Percentiles rank a stretch among this genome's conserved stretches.
Conservation (phyloP, 2,329 filamentous ascomycete genomes). For the Colletotrichum neosansevieriae region DNA sequence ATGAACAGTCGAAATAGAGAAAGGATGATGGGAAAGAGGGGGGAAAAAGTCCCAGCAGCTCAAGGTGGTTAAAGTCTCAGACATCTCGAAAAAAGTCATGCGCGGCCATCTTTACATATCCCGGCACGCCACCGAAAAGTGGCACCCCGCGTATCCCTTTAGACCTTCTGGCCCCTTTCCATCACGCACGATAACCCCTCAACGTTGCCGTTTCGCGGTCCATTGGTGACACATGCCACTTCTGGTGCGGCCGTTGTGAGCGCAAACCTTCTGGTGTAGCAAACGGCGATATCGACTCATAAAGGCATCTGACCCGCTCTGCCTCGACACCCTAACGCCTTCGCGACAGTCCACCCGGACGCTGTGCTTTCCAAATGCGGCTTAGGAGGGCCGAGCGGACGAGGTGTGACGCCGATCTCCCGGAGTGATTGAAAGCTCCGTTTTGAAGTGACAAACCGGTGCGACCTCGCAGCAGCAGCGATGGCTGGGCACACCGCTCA, state of each 20-base stretch:
- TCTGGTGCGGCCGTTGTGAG: constrained; percentile 13
- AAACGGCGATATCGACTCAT: constrained; percentile 33
- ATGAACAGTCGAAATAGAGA: background rate
- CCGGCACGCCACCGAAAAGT: constrained; percentile 28
- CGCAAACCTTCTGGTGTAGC: constrained; percentile 33
- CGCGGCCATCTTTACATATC: constrained; percentile 24
- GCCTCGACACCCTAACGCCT: constrained; percentile 28
- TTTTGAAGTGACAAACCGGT: constrained; percentile 21
- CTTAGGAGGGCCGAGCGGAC: constrained; percentile 34
- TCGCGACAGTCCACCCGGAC: constrained; percentile 21
- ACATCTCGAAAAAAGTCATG: constrained; percentile 22
- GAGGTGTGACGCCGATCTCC: constrained; percentile 35
- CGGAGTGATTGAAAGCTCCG: constrained; percentile 30
- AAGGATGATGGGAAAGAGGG: background rate
- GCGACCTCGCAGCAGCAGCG: constrained; percentile 10
- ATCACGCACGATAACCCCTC: constrained; percentile 17
- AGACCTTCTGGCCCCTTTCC: constrained; percentile 8
- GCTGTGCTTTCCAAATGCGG: constrained; percentile 32
- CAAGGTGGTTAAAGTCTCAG: constrained; percentile 23
- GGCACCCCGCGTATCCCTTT: constrained; percentile 16
- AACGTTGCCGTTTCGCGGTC: constrained; percentile 24
- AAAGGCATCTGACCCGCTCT: constrained; percentile 37
- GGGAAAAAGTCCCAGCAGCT: background rate
- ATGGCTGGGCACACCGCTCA: background rate
- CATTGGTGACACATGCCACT: constrained; percentile 31